Base-by-base conservation (phyloP, 148 eudicot genomes). In the Selenicereus undatus region DNA sequence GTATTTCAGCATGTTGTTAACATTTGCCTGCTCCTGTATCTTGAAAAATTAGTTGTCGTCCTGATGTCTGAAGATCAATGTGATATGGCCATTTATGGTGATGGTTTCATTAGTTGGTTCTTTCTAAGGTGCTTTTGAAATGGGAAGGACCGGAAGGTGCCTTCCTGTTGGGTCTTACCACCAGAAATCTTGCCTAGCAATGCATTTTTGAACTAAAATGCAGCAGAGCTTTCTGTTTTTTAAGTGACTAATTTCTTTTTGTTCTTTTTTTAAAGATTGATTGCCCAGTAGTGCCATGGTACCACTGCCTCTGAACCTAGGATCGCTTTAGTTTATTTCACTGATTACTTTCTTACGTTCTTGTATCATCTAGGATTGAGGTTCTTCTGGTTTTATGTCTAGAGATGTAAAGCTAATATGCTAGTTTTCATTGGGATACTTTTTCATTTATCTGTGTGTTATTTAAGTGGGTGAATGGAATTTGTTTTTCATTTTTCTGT, bases 381-480 rank as follows among this genome's bases (percentile, higher is more conserved):
- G 45, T n/a, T 29, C 32, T 69, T 52, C 54, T 51, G 69, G 10
- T 71, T 8, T 35, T 73, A 11, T 18, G 36, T 74, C 32, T 32
- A 32, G 32, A 39, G 43, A 39, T 39, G 5, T 39, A 39, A 39
- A 39, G 43, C 43, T 39, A 39, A 39, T 39, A 39, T 39, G 43
- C 43, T 4, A 39, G 43, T 39, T 39, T 39, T 39, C 43, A 14
- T 71, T 22, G 71, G 62, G 14, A 65, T 43, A 11, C 10, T 13
- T 52, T 82, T 70, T 43, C 29, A 45, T 58, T 82, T n/a, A 20
- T 29, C 24, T 48, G 32, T 77, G 32, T 65, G 20, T 66, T 71
- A 51, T 80, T 70, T 73, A 24, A 39, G 43, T 39, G 8, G 43
- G 2, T 7, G 43, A 39, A 4, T 39, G 43, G 8, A 39, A 39